Evolutionary conservation across 768 basidiomycete species (phyloP).

Genomic region (Boletus pseudo-olivaceus): DNA sequence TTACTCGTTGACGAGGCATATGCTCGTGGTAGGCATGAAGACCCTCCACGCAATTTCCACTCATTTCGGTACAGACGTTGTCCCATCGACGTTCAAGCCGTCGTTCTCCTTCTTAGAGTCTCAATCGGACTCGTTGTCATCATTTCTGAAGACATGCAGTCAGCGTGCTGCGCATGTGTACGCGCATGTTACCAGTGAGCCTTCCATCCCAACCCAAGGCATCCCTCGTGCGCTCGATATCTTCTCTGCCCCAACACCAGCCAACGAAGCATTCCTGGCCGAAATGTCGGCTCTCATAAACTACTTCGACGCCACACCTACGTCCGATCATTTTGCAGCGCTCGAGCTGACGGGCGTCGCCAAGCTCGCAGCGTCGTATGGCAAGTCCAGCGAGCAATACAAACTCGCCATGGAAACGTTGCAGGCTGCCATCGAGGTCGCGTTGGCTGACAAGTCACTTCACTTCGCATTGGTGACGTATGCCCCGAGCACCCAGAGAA

Average conservation of each 20-base stretch:
- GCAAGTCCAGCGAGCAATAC: slow-evolving; percentile 55
- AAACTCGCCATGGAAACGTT: slow-evolving; percentile 40
- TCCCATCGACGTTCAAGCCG: slow-evolving; percentile 49
- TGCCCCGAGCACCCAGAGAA: slow-evolving; percentile 34
- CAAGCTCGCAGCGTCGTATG: slow-evolving; percentile 45
- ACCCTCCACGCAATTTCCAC: background rate
- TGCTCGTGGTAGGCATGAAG: slow-evolving; percentile 45
- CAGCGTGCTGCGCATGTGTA: slow-evolving; percentile 58
- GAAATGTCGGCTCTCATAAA: slow-evolving; percentile 48
- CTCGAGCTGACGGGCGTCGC: slow-evolving; percentile 53
- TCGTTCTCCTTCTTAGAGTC: slow-evolving; percentile 43
- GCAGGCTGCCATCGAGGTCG: slow-evolving; percentile 45
- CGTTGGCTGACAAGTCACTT: slow-evolving; percentile 37
- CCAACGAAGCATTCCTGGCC: slow-evolving; percentile 37
- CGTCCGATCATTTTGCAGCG: slow-evolving; percentile 56
- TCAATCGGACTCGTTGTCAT: slow-evolving; percentile 37
- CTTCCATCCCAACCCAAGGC: slow-evolving; percentile 29
- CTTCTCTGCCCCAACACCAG: slow-evolving; percentile 40
- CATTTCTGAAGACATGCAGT: slow-evolving; percentile 55
- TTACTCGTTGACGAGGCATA: slow-evolving; percentile 55
- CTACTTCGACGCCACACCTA: slow-evolving; percentile 38
- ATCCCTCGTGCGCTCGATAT: slow-evolving; percentile 37
- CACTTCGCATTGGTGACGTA: slow-evolving; percentile 55
- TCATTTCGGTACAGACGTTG: slow-evolving; percentile 41
- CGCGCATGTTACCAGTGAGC: slow-evolving; percentile 46